Base-by-base conservation (phyloP, 2,329 filamentous ascomycete genomes). In the Dryadomyces quercus-mongolicae region DNA sequence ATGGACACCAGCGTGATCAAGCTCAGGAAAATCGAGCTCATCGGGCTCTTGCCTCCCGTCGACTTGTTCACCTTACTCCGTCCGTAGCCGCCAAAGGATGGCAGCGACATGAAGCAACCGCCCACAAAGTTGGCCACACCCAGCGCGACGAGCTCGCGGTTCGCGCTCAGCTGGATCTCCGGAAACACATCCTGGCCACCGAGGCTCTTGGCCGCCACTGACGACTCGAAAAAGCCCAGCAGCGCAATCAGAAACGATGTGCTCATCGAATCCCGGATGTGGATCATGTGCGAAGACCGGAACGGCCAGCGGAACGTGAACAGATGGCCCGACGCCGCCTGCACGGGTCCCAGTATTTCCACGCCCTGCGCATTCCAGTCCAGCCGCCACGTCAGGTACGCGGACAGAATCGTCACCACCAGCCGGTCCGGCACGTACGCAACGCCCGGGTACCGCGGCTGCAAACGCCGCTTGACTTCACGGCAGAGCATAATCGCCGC, bases 211-310 rank as follows among this genome's bases (percentile, higher is more conserved):
- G 93, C 93, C 1, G 93, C 93, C 13, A 98, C 90, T 0, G 90
- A 95, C 2, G 89, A 95, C 68, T 98, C 93, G 63, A 98, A 98
- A 70, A 98, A 98, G n/a, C 93, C 93, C 0, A 98, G 82, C 22
- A 98, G 76, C 0, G 91, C 89, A 59, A 98, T 95, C 53, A 97
- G 76, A 64, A 98, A 95, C 0, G 89, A 86, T 0, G 93, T 97
- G 52, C 88, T 85, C 77, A 97, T 86, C 42, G 89, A 86, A 58
- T 89, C 86, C 21, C 86, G 84, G 53, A 94, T 87, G 65, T 96
- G 86, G 22, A 81, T 77, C 74, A 97, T 83, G 61, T 94, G 81
- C 5, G 80, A 75, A 2, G 80, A 71, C 59, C 84, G 81, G 63
- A 96, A 93, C 0, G 93, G 92, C 77, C 91, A 96, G 57, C 86